Evolutionary conservation across 2,329 filamentous ascomycete genomes (phyloP).

Genomic region (Cadophora sp.): DNA sequence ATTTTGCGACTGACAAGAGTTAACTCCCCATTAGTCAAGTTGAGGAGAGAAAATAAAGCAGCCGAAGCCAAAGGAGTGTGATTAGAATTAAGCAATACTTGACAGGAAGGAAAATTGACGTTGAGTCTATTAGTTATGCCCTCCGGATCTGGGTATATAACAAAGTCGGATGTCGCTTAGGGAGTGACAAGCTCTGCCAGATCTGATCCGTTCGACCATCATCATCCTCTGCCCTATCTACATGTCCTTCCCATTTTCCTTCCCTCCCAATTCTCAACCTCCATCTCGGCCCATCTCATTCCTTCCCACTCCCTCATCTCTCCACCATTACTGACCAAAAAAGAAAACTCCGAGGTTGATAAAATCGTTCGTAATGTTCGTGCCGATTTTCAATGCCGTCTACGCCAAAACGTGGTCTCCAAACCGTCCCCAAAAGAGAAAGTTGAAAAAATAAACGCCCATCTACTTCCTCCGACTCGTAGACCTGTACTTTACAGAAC

Average conservation of each 20-base stretch:
- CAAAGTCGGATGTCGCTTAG: conserved; percentile 2
- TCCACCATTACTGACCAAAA: neutral
- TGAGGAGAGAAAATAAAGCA: neutral
- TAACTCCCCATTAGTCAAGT: neutral
- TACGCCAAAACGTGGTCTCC: neutral
- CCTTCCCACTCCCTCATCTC: neutral
- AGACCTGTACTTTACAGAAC: conserved; percentile 29
- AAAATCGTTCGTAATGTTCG: conserved; percentile 6
- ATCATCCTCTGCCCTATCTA: neutral
- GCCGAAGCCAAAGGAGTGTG: neutral
- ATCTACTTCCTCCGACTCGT: neutral
- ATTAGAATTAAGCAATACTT: conserved; percentile 5
- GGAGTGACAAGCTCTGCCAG: conserved; percentile 10
- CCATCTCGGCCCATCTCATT: neutral
- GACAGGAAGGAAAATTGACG: conserved; percentile 4
- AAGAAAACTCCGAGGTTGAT: conserved; percentile 1
- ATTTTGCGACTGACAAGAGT: neutral
- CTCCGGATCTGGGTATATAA: conserved; percentile 15
- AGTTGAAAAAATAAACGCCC: conserved; percentile 6
- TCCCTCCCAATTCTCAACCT: neutral
- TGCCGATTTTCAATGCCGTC: conserved; percentile 5
- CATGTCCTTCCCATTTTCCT: neutral
- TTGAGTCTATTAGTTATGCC: conserved; percentile 13
- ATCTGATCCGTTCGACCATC: neutral
- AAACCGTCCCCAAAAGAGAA: neutral